Evolutionary conservation across 179 eudicot species (phyloP).

Genomic region (Camellia oleifera): DNA sequence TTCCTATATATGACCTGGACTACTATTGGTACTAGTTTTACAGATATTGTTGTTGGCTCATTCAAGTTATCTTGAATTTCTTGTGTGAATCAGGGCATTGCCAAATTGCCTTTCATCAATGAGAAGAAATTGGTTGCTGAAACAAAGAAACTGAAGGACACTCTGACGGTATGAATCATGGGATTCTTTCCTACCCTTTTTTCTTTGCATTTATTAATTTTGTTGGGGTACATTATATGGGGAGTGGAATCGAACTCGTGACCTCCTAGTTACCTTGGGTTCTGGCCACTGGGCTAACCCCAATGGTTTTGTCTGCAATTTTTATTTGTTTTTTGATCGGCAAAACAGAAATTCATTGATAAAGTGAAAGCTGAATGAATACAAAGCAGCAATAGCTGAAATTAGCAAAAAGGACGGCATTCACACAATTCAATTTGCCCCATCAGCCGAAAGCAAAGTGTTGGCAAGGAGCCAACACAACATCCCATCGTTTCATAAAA

Average conservation of each 20-base stretch:
- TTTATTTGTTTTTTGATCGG: too few relatives aligned
- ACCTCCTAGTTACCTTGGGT: too few relatives aligned
- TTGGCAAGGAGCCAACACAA: too few relatives aligned
- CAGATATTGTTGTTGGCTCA: constrained; percentile 7
- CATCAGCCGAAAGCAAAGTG: too few relatives aligned
- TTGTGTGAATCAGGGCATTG: constrained; percentile 65
- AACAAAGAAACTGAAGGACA: constrained; percentile 77
- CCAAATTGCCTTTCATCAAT: constrained; percentile 92
- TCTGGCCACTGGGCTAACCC: not conserved
- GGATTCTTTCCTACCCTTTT: constrained; percentile 13
- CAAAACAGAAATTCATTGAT: too few relatives aligned
- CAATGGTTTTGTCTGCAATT: too few relatives aligned
- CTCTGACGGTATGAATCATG: constrained; percentile 67
- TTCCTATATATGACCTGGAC: not conserved
- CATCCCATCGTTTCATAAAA: too few relatives aligned
- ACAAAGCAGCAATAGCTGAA: too few relatives aligned
- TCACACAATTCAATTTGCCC: too few relatives aligned
- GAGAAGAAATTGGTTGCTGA: constrained; percentile 77
- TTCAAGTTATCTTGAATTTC: not conserved
- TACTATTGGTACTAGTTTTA: not conserved
- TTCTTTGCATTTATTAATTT: not conserved
- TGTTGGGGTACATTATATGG: not conserved
- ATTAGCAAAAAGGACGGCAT: too few relatives aligned
- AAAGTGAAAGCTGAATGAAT: too few relatives aligned
- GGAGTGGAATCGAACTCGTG: not conserved